These are phyloP conservation scores for Xylaria nigripes DNA, from an alignment of 495 filamentous ascomycete genomes.

Conservation along the genomic window DNA sequence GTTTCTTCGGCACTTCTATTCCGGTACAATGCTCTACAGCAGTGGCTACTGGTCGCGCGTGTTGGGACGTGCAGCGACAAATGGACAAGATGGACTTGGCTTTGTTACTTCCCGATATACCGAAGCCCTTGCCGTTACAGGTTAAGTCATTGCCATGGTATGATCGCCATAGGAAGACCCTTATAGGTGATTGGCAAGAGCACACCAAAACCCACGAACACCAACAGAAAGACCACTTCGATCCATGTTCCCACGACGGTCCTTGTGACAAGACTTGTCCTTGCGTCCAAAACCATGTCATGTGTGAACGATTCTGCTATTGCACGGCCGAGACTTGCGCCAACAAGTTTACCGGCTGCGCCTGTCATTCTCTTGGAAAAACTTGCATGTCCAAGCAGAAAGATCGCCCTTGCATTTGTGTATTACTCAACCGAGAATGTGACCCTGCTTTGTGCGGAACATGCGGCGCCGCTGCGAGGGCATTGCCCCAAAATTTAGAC, in stretches of 20 bases:
- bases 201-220: slow-evolving; percentile 38
- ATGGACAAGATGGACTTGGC: slow-evolving; percentile 30
- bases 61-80: slow-evolving; percentile 43
- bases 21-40: slow-evolving; percentile 35
- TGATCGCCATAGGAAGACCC: slow-evolving; percentile 39
- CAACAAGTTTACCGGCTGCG: slow-evolving; percentile 58
- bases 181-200: slow-evolving; percentile 42
- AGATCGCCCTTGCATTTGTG: slow-evolving; percentile 50
- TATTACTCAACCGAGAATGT: slow-evolving; percentile 58
- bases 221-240: slow-evolving; percentile 29
- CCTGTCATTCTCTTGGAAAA: slow-evolving; percentile 45
- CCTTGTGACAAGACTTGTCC: slow-evolving; percentile 45
- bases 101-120: slow-evolving; percentile 21
- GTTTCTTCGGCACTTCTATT: slow-evolving; percentile 30
- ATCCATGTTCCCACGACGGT: slow-evolving; percentile 41
- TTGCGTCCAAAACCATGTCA: slow-evolving; percentile 45
- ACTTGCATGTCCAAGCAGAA: slow-evolving; percentile 43
- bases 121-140: slow-evolving; percentile 15
- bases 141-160: slow-evolving; percentile 39
- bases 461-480: slow-evolving; percentile 55
- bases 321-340: slow-evolving; percentile 52
- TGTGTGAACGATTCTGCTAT: slow-evolving; percentile 60
- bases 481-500: slow-evolving; percentile 52
- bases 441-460: slow-evolving; percentile 58
- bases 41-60: slow-evolving; percentile 35